Evolutionary conservation across 805 yeast genomes (phyloP), one percentile per base, ranked within the genome.

Genomic region (Hanseniaspora valbyensis): DNA sequence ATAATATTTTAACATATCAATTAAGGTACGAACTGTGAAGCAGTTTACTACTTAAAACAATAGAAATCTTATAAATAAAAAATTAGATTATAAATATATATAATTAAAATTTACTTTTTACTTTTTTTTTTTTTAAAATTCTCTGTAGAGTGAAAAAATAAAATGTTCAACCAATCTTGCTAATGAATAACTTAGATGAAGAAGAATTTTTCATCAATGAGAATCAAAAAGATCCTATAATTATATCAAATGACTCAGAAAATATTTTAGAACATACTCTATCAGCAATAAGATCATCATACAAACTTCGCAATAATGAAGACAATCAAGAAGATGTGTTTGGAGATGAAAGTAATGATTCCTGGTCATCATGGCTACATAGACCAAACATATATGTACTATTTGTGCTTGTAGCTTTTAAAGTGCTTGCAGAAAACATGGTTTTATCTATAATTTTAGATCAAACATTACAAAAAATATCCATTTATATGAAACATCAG

Each of bases 341-440:
- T 30, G 34, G 14, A 8, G 40, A 29, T 12, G 33, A 50, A 6
- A 29, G 39, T 3, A 21, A 22, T 10, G 21, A 10, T 13, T 29
- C 21, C 13, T 8, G 18, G 10, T n/a, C 6, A 3, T n/a, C 6
- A 1, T n/a, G 26, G 14, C 14, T 29, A 16, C 32, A 40, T 2
- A 38, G 21, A 38, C 53, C 53, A 2, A 50, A 29, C 26, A 40
- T 50, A 21, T 26, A 39, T 14, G 38, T 44, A 2, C 22, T 50
- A 6, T 50, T 25, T 34, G 12, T 28, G 3, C 21, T 50, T 19
- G 49, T 50, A n/a, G 33, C 50, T 2, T 8, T 50, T 12, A 50
- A 50, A 25, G 53, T 50, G 18, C 21, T 50, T 1, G 53, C 53
- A 3, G 53, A 50, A 40, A 50, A 50, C 42, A 39, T 50, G 50